Conservation (phyloP, 805 yeast species). For the Candida silvatica region DNA sequence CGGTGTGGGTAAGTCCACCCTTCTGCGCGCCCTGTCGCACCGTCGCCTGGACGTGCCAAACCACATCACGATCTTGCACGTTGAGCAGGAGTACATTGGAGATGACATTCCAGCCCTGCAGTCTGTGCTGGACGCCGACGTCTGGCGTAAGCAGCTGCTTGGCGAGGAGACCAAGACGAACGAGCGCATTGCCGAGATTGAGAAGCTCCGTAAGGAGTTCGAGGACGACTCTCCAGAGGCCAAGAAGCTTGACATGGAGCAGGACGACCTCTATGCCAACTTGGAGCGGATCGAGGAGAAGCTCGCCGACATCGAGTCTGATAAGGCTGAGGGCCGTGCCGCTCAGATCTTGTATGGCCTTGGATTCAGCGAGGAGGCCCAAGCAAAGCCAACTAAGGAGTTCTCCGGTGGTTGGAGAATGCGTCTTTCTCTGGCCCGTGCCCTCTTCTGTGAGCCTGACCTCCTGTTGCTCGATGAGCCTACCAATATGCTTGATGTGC, state of each 20-base stretch:
- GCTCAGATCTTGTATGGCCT: conserved; percentile 88
- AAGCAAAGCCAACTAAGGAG: conserved; percentile 71
- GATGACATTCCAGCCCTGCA: conserved; percentile 88
- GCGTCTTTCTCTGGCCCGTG: conserved; percentile 97
- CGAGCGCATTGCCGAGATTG: conserved; percentile 71
- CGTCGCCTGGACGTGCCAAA: conserved; percentile 93
- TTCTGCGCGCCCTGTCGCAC: conserved; percentile 82
- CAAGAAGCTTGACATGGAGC: conserved; percentile 78
- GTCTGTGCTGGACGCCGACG: conserved; percentile 98
- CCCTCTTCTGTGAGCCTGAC: conserved; percentile 95
- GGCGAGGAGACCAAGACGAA: conserved; percentile 68
- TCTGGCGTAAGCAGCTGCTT: conserved; percentile 89
- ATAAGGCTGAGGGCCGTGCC: conserved; percentile 95
- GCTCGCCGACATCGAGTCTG: conserved; percentile 88
- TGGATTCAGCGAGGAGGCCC: conserved; percentile 88
- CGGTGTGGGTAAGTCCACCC: conserved; percentile 98
- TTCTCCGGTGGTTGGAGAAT: conserved; percentile 99
- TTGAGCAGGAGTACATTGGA: conserved; percentile 94
- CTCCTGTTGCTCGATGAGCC: conserved; percentile 93
- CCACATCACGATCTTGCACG: conserved; percentile 92
- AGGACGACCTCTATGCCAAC: conserved; percentile 75
- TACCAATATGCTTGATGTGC: conserved; percentile 99
- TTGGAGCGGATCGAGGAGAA: conserved; percentile 76
- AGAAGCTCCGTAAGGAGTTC: conserved; percentile 56
- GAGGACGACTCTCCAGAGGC: conserved; percentile 70